phyloP scores from a whole-genome alignment of 140 eudicot species.

The Oenanthe javanica region DNA sequence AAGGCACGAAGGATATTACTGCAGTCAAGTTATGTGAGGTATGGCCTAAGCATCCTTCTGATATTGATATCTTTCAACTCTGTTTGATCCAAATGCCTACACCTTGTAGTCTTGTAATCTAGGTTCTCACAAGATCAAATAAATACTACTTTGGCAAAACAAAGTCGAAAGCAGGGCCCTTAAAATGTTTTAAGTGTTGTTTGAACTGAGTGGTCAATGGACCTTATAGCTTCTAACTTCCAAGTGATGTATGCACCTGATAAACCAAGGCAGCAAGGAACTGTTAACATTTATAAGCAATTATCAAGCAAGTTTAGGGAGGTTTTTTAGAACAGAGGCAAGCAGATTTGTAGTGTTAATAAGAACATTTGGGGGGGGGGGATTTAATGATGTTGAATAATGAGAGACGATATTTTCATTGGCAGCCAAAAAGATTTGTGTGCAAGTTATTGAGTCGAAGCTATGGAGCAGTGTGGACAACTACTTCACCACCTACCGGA shows the following conservation, averaged over 20 bases:
- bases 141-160: background rate
- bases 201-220: background rate
- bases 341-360: background rate
- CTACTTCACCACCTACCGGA: conserved; percentile 70
- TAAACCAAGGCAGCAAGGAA: background rate
- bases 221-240: background rate
- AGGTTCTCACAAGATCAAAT: background rate
- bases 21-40: conserved; percentile 95
- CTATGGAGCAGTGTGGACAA: conserved; percentile 86
- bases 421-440: conserved; percentile 51
- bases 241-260: background rate
- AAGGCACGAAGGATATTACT: conserved; percentile 65
- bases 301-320: background rate
- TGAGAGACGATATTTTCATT: background rate
- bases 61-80: background rate
- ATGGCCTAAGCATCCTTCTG: background rate
- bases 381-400: background rate
- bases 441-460: conserved; percentile 72
- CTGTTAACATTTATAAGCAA: background rate
- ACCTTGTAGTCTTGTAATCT: background rate
- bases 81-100: background rate
- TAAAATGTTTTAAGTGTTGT: background rate
- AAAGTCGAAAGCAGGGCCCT: background rate
- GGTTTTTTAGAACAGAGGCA: background rate
- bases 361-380: background rate